Percentiles rank a stretch among this genome's conserved stretches.
Conservation (phyloP, 2,329 filamentous ascomycete species). For the Rasamsonia emersonii region DNA sequence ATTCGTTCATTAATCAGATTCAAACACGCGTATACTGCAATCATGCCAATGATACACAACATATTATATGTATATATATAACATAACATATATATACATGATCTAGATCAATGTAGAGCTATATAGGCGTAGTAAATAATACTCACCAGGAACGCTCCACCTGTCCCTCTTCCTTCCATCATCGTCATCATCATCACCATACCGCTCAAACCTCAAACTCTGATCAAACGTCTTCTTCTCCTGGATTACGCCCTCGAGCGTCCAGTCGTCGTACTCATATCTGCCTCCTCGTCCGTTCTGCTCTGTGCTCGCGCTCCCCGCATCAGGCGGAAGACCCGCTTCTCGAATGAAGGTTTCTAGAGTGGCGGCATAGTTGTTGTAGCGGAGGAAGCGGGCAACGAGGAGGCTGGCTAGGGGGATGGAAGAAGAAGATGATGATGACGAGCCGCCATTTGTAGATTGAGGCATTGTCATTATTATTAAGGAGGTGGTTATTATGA, state of each 20-base stretch:
- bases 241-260: constrained; percentile 51
- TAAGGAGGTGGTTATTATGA: too few species aligned
- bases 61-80: too few species aligned
- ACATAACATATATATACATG: background rate
- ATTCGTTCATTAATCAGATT: too few species aligned
- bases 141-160: constrained; percentile 42
- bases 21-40: too few species aligned
- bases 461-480: too few species aligned
- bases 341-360: constrained; percentile 50
- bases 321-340: constrained; percentile 45
- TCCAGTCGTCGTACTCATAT: constrained; percentile 37
- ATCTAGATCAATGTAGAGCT: background rate
- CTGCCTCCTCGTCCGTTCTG: too few species aligned
- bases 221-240: constrained; percentile 53
- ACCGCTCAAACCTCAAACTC: constrained; percentile 47
- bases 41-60: too few species aligned
- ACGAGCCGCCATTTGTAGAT: too few species aligned
- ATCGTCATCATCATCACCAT: constrained; percentile 34
- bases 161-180: constrained; percentile 20
- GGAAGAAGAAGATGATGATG: too few species aligned
- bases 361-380: constrained; percentile 41
- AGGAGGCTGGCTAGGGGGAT: constrained; percentile 25
- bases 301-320: constrained; percentile 31
- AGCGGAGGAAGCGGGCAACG: constrained; percentile 36
- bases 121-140: background rate